phyloP scores from a whole-genome alignment of 1,284 basidiomycete species.

The Trametes hirsuta region DNA sequence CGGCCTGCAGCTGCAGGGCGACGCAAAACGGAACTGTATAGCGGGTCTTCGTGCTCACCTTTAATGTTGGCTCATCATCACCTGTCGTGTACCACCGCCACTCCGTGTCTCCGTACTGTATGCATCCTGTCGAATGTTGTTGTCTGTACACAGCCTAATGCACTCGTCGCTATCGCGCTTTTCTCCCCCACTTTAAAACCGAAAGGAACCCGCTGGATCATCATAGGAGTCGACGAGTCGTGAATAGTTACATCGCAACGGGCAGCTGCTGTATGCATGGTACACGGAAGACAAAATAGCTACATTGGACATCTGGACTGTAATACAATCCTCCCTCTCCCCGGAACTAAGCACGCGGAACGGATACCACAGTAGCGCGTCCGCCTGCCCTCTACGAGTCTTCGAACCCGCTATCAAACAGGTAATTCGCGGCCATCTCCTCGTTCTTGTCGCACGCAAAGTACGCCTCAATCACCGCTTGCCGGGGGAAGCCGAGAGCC shows the following conservation, averaged over 20 bases:
- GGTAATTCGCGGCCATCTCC: conserved; percentile 89
- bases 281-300: conserved; percentile 24
- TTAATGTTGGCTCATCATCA: background rate
- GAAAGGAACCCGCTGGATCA: too few species aligned
- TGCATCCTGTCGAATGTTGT: background rate
- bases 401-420: conserved; percentile 79
- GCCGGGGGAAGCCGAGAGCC: conserved; percentile 83
- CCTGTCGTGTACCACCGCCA: background rate
- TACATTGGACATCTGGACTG: conserved; percentile 24
- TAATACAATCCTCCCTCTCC: conserved; percentile 14
- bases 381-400: conserved; percentile 36
- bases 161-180: background rate
- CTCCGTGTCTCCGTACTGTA: background rate
- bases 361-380: background rate
- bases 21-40: background rate
- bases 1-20: background rate
- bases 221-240: background rate
- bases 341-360: background rate
- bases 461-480: conserved; percentile 83
- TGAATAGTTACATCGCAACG: background rate
- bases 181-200: too few species aligned
- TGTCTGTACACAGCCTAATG: background rate
- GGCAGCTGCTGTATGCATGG: conserved; percentile 10
- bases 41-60: background rate
- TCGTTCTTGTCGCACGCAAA: conserved; percentile 95